Evolutionary conservation across 306 rosid genomes (phyloP), one percentile per base, ranked within the genome.

Genomic region (Gynostemma pentaphyllum): DNA sequence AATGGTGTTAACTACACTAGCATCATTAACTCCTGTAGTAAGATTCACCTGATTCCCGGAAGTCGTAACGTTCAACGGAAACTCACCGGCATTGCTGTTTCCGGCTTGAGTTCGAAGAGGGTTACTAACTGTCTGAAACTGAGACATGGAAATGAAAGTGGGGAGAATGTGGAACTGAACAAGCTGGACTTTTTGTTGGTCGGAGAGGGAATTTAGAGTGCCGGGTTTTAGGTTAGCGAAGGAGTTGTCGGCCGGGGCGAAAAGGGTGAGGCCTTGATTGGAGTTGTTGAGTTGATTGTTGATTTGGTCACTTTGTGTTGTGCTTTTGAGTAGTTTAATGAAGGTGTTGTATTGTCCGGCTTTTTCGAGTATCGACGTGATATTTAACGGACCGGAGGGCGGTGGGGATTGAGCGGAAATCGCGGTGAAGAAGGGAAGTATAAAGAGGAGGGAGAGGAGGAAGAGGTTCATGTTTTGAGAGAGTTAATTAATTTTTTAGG

Each of bases 101-200:
- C 99, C 97, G 5, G 99, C 99, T 36, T 92, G 99, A 1, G 99
- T 92, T 27, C 79, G 85, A 18, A 92, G 68, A 5, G 99, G 99
- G 55, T 92, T 92, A 60, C 85, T 81, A 0, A 76, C 88, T 0
- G 99, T 92, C 67, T 92, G 88, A 74, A 92, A 92, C 68, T 88
- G 95, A 16, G 97, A 78, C 0, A 73, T 47, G 14, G 90, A 62
- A 50, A 70, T 81, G 72, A 78, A 83, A 40, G 68, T 37, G 0
- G 99, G 94, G 18, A 92, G 79, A 9, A 84, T 74, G 21, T 92
- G 97, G 72, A 76, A 92, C 53, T 92, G 99, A 24, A 88, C 11
- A 12, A 88, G 45, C 68, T 80, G 87, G 7, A 88, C 77, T 21
- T 92, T 91, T 44, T 92, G 82, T 46, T 88, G 95, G 12, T 85